These are phyloP conservation scores for Mycena polygramma DNA, from an alignment of 768 basidiomycete genomes.

Conservation along the genomic window DNA sequence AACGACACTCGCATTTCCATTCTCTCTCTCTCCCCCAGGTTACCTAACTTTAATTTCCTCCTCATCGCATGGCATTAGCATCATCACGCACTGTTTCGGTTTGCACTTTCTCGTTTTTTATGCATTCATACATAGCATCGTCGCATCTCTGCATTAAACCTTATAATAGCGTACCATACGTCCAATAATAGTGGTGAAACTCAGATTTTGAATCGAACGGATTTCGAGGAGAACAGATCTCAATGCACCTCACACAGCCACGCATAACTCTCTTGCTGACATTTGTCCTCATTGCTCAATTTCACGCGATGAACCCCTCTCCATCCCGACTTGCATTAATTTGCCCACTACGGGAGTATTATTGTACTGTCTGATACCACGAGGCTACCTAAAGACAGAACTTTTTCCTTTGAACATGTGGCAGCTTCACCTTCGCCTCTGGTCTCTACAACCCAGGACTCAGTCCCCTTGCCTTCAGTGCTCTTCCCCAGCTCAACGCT, in stretches of 20 bases:
- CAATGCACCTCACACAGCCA: no score
- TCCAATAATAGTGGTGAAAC: no score
- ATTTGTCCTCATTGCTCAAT: no score
- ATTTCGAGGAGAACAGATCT: no score
- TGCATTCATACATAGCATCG: slow-evolving; percentile 10
- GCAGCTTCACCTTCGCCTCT: slow-evolving; percentile 20
- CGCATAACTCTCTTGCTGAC: no score
- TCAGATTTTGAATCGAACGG: no score
- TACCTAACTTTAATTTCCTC: slow-evolving; percentile 18
- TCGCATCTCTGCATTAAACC: not conserved
- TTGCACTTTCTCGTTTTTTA: slow-evolving; percentile 18
- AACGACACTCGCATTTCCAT: slow-evolving; percentile 22
- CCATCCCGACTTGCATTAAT: no score
- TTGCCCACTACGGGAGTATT: no score
- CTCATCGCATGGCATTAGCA: not conserved
- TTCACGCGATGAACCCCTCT: no score
- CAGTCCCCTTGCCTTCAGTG: not conserved
- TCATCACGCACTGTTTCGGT: slow-evolving; percentile 22
- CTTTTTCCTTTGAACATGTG: slow-evolving; percentile 21
- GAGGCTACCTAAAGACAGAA: slow-evolving; percentile 26
- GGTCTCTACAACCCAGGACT: not conserved
- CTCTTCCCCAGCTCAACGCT: not conserved
- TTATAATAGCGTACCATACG: not conserved
- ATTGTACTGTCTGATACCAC: slow-evolving; percentile 6
- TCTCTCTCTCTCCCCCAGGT: not conserved